Conservation (phyloP, 2,329 filamentous ascomycete genomes). For the Ascochyta pisi region DNA sequence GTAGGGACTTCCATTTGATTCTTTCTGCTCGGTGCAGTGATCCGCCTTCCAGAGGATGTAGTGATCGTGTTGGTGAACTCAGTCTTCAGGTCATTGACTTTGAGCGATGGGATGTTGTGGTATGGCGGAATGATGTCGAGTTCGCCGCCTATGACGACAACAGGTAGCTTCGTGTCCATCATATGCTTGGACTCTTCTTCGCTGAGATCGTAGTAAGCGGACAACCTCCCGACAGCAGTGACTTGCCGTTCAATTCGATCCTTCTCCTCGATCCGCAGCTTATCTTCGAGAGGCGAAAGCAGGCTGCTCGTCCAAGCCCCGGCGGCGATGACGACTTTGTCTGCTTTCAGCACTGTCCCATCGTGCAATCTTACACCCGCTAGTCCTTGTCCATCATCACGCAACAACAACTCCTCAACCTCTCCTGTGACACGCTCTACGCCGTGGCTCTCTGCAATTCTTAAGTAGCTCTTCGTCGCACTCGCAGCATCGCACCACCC, state of each 20-base stretch:
- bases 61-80: constrained; percentile 63
- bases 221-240: constrained; percentile 65
- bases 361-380: constrained; percentile 58
- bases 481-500: constrained; percentile 62
- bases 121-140: constrained; percentile 60
- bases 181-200: constrained; percentile 52
- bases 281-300: constrained; percentile 58
- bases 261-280: constrained; percentile 52
- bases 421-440: constrained; percentile 56
- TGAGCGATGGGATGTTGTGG: constrained; percentile 57
- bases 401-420: constrained; percentile 53
- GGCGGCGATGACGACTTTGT: constrained; percentile 62
- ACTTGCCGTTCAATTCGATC: constrained; percentile 61
- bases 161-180: constrained; percentile 60
- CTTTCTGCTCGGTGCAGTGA: constrained; percentile 59
- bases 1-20: constrained; percentile 54
- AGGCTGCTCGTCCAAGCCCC: constrained; percentile 65
- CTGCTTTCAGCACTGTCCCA: constrained; percentile 58
- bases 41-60: constrained; percentile 56
- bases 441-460: constrained; percentile 53
- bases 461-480: constrained; percentile 55
- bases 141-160: constrained; percentile 58
- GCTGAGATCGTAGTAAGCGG: constrained; percentile 63
- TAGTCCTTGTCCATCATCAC: constrained; percentile 37
- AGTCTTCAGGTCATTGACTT: constrained; percentile 65